Base-by-base conservation (phyloP, 495 filamentous ascomycete species). In the Aspergillus coremiiformis region DNA sequence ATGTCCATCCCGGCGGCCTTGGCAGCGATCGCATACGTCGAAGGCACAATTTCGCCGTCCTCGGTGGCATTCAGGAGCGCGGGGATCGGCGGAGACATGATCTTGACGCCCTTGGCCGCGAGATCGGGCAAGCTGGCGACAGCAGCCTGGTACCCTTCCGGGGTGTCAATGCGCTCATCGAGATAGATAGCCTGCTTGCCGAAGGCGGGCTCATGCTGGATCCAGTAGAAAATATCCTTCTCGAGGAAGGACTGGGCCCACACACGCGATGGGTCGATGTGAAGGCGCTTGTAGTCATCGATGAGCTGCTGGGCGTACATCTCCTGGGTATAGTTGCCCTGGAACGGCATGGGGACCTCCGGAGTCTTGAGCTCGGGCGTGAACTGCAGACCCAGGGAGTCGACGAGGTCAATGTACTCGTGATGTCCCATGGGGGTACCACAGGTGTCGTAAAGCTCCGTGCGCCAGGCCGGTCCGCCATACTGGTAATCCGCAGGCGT, bases 361-460 rank as follows among this genome's bases (percentile, higher is more conserved):
- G 81, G 81, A 5, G 75, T 72, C 67, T 84, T 84, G 23, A 82
- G 69, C 61, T 84, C 82, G 4, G 79, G 76, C 0, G 82, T 81
- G 68, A 84, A 83, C 47, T 78, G 67, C 10, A 79, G 62, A 0
- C 72, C 76, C 30, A 66, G 59, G n/a, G 63, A 58, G 49, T 82
- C 67, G 56, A 81, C 71, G 21, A 83, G 63, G 9, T 61, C 51
- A 53, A 84, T 78, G 60, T 70, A 79, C 47, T 79, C 75, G 37
- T 74, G 68, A 49, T 78, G 73, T 3, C 76, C 73, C 53, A 77
- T 66, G 19, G 79, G 57, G 4, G 74, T 79, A 41, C 68, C 73
- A 67, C 82, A 84, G 1, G 71, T 74, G 33, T 74, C 65, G 59
- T 84, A 84, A 2, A 83, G 68, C 23, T 81, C 75, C 5, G 82